These are phyloP conservation scores for Lophiotrema nucula DNA, from an alignment of 495 filamentous ascomycete genomes.

Conservation along the genomic window DNA sequence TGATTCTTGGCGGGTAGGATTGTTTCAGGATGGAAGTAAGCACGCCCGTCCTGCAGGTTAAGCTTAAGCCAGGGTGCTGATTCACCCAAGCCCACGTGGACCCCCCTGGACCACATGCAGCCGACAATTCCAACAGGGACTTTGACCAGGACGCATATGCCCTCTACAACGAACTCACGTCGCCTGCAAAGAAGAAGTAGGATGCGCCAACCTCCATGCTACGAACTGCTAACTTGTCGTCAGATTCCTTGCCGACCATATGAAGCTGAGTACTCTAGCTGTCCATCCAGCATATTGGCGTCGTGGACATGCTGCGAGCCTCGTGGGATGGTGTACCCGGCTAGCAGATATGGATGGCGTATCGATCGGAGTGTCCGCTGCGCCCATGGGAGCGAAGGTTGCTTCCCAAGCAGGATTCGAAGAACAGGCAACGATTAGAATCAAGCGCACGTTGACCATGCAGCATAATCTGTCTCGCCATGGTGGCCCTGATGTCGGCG, in stretches of 20 bases:
- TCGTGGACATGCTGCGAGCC: constrained; percentile 21
- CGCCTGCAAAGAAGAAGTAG: constrained; percentile 24
- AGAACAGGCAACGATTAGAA: constrained; percentile 15
- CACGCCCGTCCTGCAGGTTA: neutral
- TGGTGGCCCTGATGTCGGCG: neutral
- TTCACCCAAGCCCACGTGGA: neutral
- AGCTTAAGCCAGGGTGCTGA: constrained; percentile 15
- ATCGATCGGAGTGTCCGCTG: constrained; percentile 19
- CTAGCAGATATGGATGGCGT: constrained; percentile 25
- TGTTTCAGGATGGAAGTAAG: constrained; percentile 17
- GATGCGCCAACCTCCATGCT: neutral
- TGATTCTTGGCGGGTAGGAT: constrained; percentile 5
- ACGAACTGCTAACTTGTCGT: neutral
- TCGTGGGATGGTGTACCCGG: constrained; percentile 24
- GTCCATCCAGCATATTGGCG: constrained; percentile 32
- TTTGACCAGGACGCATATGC: neutral
- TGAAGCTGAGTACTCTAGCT: constrained; percentile 25
- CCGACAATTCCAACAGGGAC: constrained; percentile 1
- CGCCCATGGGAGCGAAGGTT: constrained; percentile 17
- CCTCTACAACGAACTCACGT: constrained; percentile 13
- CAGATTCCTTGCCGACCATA: constrained; percentile 22
- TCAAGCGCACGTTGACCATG: neutral
- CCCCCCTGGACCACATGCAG: neutral
- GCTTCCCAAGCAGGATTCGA: constrained; percentile 20
- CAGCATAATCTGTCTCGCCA: neutral